Evolutionary conservation across 2,329 filamentous ascomycete species (phyloP).

Genomic region (Botrytis tulipae): DNA sequence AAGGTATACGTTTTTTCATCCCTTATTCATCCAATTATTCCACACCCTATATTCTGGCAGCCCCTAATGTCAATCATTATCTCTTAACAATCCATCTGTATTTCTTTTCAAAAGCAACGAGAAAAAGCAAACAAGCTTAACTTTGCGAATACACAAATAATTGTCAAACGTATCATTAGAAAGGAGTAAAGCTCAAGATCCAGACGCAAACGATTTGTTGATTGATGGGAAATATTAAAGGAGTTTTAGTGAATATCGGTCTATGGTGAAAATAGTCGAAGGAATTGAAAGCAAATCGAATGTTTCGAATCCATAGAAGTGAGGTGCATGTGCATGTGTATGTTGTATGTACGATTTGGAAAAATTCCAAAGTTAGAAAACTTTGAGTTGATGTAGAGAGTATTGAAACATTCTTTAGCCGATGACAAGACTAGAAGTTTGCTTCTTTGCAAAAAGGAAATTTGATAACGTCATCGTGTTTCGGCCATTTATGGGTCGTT

Average conservation of each 20-base stretch:
- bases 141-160: conserved; percentile 2
- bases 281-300: conserved; percentile 4
- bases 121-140: conserved; percentile 5
- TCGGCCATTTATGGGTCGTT: conserved; percentile 1
- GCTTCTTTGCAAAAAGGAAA: conserved; percentile 5
- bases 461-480: conserved; percentile 10
- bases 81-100: conserved; percentile 10
- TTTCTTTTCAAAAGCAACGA: conserved; percentile 1
- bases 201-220: conserved; percentile 2
- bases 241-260: conserved; percentile 3
- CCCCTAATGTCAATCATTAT: neutral
- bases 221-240: conserved; percentile 7
- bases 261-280: conserved; percentile 10
- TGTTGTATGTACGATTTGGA: conserved; percentile 11
- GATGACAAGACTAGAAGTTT: conserved; percentile 6
- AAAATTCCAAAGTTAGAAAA: neutral
- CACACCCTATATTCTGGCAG: neutral
- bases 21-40: neutral
- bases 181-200: conserved; percentile 1
- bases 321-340: conserved; percentile 1
- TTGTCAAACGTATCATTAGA: conserved; percentile 1
- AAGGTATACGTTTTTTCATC: neutral
- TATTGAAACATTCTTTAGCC: neutral
- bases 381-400: conserved; percentile 7
- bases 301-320: conserved; percentile 2